Evolutionary conservation across 2,329 filamentous ascomycete species (phyloP).

Genomic region (Diplodia sapinea): DNA sequence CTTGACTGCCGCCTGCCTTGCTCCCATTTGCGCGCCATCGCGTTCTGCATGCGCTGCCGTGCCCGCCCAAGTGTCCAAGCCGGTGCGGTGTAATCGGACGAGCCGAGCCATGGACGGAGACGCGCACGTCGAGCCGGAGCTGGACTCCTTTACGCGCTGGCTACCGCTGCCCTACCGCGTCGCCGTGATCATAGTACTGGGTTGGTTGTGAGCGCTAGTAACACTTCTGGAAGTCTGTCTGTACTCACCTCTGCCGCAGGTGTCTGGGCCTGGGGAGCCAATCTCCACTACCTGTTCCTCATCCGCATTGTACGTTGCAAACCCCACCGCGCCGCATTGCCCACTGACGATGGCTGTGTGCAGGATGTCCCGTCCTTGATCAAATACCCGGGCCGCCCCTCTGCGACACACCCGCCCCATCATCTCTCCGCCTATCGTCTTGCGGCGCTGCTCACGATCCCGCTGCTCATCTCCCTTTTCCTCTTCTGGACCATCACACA

Average conservation of each 20-base stretch:
- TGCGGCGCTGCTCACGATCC: conserved; percentile 74
- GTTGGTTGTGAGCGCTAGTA: conserved; percentile 56
- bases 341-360: conserved; percentile 32
- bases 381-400: conserved; percentile 78
- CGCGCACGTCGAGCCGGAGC: conserved; percentile 67
- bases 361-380: conserved; percentile 84
- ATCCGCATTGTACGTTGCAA: conserved; percentile 69
- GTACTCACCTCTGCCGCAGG: conserved; percentile 58
- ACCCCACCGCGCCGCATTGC: conserved; percentile 25
- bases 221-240: conserved; percentile 8
- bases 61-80: neutral
- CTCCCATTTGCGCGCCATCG: neutral
- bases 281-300: conserved; percentile 82
- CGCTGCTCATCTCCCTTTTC: conserved; percentile 73
- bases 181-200: conserved; percentile 81
- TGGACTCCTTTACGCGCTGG: conserved; percentile 85
- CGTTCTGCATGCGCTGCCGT: conserved; percentile 28
- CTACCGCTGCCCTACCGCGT: conserved; percentile 91
- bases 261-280: conserved; percentile 93
- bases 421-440: conserved; percentile 86
- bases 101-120: conserved; percentile 70
- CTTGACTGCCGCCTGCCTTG: neutral
- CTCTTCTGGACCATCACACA: conserved; percentile 84
- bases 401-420: conserved; percentile 72
- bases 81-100: conserved; percentile 30